Conservation (phyloP, 2,329 filamentous ascomycete genomes). For the Aspergillus fructus region DNA sequence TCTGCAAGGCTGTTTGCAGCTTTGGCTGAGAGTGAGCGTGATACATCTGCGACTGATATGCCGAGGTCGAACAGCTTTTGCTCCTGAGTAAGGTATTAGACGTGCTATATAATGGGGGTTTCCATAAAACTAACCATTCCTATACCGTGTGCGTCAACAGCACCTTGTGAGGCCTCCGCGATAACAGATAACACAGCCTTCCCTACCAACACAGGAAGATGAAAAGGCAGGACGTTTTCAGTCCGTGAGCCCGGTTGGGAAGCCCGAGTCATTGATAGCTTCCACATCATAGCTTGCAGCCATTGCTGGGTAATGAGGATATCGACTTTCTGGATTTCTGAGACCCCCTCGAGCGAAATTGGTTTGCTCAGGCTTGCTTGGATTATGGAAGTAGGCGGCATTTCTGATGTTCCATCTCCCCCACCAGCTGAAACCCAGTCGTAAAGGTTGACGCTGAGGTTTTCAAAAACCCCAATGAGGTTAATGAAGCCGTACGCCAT, state of each 20-base stretch:
- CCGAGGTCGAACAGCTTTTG: constrained; percentile 41
- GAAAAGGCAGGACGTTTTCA: constrained; percentile 62
- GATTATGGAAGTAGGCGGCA: constrained; percentile 41
- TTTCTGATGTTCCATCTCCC: constrained; percentile 29
- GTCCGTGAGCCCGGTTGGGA: constrained; percentile 57
- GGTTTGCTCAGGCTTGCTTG: constrained; percentile 56
- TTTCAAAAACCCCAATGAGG: constrained; percentile 41
- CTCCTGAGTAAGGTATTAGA: constrained; percentile 24
- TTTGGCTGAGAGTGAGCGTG: constrained; percentile 30
- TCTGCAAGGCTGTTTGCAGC: constrained; percentile 30
- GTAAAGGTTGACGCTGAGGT: constrained; percentile 37
- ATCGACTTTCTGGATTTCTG: constrained; percentile 68
- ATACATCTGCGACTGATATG: constrained; percentile 33
- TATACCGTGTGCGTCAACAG: constrained; percentile 73
- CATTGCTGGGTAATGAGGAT: constrained; percentile 70
- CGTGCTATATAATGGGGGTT: background rate
- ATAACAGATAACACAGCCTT: constrained; percentile 66
- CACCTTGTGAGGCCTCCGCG: constrained; percentile 70
- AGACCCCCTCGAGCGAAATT: constrained; percentile 55
- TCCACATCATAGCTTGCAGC: constrained; percentile 71
- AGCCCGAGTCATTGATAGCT: constrained; percentile 65
- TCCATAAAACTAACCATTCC: constrained; percentile 61
- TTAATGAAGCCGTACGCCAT: constrained; percentile 42
- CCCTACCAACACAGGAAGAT: constrained; percentile 63
- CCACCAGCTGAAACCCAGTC: constrained; percentile 40